Evolutionary conservation across 2,329 filamentous ascomycete species (phyloP).

Genomic region (Mycosphaerella arachidis): DNA sequence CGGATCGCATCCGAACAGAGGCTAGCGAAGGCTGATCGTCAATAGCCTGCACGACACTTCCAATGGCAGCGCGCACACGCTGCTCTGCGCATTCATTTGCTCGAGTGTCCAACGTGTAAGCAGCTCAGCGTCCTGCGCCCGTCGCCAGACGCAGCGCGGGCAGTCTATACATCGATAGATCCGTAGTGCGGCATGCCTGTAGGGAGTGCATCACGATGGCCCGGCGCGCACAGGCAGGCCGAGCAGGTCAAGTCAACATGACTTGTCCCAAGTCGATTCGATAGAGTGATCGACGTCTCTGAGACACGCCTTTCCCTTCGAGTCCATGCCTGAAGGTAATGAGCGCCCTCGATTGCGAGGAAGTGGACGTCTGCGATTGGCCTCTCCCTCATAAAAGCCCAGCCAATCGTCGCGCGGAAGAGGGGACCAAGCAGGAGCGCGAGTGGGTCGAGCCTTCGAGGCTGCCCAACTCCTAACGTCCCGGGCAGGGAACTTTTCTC

Average conservation of each 20-base stretch:
- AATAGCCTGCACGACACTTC: conserved; percentile 13
- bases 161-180: conserved; percentile 1
- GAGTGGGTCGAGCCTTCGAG: background rate
- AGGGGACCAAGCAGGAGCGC: background rate
- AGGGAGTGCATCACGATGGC: no score
- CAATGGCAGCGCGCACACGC: conserved; percentile 15
- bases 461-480: no score
- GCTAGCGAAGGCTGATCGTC: conserved; percentile 13
- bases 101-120: conserved; percentile 8
- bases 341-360: conserved; percentile 12
- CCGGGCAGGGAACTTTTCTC: no score
- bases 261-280: background rate
- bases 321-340: background rate
- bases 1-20: conserved; percentile 14
- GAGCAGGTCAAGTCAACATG: no score
- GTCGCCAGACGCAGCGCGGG: background rate
- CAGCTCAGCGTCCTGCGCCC: conserved; percentile 3
- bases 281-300: conserved; percentile 3
- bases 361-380: conserved; percentile 1
- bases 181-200: background rate
- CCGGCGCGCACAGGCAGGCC: no score
- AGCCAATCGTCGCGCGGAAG: background rate
- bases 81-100: conserved; percentile 18
- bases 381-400: background rate
- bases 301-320: conserved; percentile 14